These are phyloP conservation scores for Salix udensis DNA, from an alignment of 345 rosid genomes.

Conservation along the genomic window DNA sequence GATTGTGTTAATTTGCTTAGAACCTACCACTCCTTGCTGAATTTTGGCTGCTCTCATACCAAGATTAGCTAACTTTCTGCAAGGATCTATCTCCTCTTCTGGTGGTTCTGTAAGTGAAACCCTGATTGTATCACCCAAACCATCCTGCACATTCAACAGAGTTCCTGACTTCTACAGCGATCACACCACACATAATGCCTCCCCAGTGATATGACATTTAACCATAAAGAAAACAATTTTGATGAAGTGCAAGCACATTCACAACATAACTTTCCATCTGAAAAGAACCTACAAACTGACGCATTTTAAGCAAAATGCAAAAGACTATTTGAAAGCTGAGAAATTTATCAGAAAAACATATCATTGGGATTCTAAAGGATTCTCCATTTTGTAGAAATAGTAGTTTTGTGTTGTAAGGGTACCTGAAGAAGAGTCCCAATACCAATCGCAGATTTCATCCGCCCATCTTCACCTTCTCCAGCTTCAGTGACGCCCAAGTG, in stretches of 20 bases:
- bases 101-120: constrained; percentile 96
- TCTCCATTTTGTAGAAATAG: background rate
- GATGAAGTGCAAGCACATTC: background rate
- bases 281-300: background rate
- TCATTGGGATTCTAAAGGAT: background rate
- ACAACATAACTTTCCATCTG: background rate
- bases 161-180: constrained; percentile 3
- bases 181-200: background rate
- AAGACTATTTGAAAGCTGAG: background rate
- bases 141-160: constrained; percentile 58
- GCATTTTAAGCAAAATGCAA: background rate
- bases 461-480: constrained; percentile 99
- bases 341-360: background rate
- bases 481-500: constrained; percentile 99
- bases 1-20: constrained; percentile 11
- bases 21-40: constrained; percentile 90
- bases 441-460: constrained; percentile 99
- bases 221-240: constrained; percentile 2
- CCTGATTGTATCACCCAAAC: constrained; percentile 96
- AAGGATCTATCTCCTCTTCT: constrained; percentile 96
- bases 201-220: background rate
- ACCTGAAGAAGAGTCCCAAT: constrained; percentile 98
- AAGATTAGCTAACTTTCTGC: constrained; percentile 81
- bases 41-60: constrained; percentile 76
- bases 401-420: constrained; percentile 10